Percentiles rank a stretch among this genome's conserved stretches.
Evolutionary conservation across 2,329 filamentous ascomycete genomes (phyloP).

Genomic region (Curvularia sp.): DNA sequence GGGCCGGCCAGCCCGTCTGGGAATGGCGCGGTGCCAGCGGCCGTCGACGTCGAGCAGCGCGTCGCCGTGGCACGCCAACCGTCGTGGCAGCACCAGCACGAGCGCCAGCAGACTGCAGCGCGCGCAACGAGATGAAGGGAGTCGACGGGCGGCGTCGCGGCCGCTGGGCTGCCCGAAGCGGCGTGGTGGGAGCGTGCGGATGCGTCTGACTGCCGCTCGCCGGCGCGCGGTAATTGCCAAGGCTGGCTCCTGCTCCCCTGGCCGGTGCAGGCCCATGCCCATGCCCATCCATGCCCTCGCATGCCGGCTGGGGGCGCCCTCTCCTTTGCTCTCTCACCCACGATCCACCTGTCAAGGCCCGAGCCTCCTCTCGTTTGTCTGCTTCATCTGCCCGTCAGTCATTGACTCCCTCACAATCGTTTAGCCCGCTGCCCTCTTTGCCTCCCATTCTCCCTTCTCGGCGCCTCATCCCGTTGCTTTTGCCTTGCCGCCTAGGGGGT

Average conservation of each 20-base stretch:
- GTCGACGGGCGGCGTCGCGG: not conserved
- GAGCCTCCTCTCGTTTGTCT: conserved; percentile 31
- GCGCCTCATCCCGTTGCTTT: conserved; percentile 36
- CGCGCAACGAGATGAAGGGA: not conserved
- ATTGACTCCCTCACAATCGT: conserved; percentile 37
- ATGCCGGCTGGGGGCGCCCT: conserved; percentile 18
- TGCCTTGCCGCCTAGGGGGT: conserved; percentile 39
- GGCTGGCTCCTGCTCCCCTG: conserved; percentile 16
- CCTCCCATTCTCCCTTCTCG: conserved; percentile 15
- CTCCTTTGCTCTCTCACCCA: conserved; percentile 19
- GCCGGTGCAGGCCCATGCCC: conserved; percentile 13
- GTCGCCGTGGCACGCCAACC: not conserved
- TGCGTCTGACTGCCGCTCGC: conserved; percentile 9
- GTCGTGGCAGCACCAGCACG: not conserved
- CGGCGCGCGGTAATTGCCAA: conserved; percentile 16
- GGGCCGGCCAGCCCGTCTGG: conserved; percentile 5
- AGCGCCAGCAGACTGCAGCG: not conserved
- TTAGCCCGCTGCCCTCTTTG: conserved; percentile 17
- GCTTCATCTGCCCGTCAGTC: conserved; percentile 21
- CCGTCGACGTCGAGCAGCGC: not conserved
- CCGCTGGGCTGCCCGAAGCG: conserved; percentile 4
- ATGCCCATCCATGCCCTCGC: conserved; percentile 1
- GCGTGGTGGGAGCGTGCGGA: conserved; percentile 1
- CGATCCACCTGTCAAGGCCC: conserved; percentile 21
- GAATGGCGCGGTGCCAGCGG: conserved; percentile 7